Base-by-base conservation (phyloP, 495 filamentous ascomycete genomes). In the Penicillium soppii region DNA sequence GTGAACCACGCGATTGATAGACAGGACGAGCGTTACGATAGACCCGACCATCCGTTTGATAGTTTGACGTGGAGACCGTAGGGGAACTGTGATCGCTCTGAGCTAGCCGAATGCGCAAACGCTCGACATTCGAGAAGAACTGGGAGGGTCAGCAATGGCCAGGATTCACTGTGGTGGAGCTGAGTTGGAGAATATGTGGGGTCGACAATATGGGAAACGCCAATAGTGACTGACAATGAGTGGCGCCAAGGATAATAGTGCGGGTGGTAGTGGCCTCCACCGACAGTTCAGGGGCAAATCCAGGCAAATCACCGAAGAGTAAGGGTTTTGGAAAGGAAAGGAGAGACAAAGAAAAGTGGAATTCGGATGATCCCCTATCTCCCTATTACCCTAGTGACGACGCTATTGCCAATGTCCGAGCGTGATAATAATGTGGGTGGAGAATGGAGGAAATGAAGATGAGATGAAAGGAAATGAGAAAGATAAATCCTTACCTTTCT, bases 61-160 rank as follows among this genome's bases (percentile, higher is more conserved):
- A 30, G 52, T 56, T 57, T 32, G 46, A 39, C 39, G 49, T 53
- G 52, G 56, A 62, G 59, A 22, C 38, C 19, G 46, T 27, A 50
- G 50, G 32, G 50, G 49, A 46, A 45, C 52, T 40, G 43, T 56
- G 61, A 69, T 62, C 57, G 52, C 48, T 59, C 52, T 65, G 60
- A 1, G 45, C 64, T 63, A 66, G 46, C 53, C 65, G 63, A 25
- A 67, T 64, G 37, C 67, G 67, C 53, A 68, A 58, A 21, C 60
- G 63, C 59, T 67, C 69, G 47, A 68, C 57, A 62, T 72, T 75
- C 58, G 67, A 72, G 62, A 73, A 72, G 59, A 71, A 68, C 70
- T 73, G 57, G 47, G 41, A 15, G 53, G 53, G 47, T 58, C 57
- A 58, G 55, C 44, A 52, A 39, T 23, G 44, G 59, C 47, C 41